A percentile compares a stretch with the other conserved stretches of the same genome.
Evolutionary conservation across 176 grass and related monocot genomes (phyloP).

Genomic region (Ensete ventricosum): DNA sequence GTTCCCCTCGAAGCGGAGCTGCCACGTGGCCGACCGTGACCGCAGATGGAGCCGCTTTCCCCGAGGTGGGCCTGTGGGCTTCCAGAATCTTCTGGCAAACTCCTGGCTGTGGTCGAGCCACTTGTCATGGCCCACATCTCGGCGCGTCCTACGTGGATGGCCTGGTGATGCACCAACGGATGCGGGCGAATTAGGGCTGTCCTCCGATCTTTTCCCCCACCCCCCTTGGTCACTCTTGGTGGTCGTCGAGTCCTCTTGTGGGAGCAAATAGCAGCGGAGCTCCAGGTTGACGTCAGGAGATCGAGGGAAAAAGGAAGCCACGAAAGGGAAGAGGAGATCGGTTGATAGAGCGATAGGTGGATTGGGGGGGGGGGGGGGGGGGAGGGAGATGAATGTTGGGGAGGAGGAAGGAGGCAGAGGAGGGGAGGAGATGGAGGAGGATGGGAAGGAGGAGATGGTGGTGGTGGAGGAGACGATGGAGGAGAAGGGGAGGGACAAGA

Average conservation of each 20-base stretch:
- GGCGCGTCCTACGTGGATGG: slow-evolving; percentile 55
- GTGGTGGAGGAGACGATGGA: slow-evolving; percentile 40
- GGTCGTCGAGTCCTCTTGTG: background rate
- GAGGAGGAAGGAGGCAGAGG: slow-evolving; percentile 7
- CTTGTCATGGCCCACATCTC: slow-evolving; percentile 24
- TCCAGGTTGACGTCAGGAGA: background rate
- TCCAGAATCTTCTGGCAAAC: slow-evolving; percentile 68
- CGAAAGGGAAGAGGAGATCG: background rate
- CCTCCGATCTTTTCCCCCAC: background rate
- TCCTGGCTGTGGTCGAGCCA: slow-evolving; percentile 50
- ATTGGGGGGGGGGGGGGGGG: background rate
- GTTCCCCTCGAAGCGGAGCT: background rate
- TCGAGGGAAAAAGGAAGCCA: background rate
- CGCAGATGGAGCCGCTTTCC: slow-evolving; percentile 22
- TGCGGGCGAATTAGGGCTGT: slow-evolving; percentile 42
- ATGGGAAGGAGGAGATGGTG: slow-evolving; percentile 10
- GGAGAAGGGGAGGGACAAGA: slow-evolving; percentile 35
- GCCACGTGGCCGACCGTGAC: background rate
- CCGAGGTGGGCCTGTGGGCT: background rate
- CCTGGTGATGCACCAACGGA: slow-evolving; percentile 51
- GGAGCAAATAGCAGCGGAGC: background rate
- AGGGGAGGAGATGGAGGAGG: slow-evolving; percentile 30
- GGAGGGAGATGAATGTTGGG: slow-evolving; percentile 58
- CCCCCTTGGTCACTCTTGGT: background rate
- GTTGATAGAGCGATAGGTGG: background rate